Evolutionary conservation across 2,329 filamentous ascomycete genomes (phyloP), one percentile per base, ranked within the genome.

Genomic region (Passalora sequoiae): DNA sequence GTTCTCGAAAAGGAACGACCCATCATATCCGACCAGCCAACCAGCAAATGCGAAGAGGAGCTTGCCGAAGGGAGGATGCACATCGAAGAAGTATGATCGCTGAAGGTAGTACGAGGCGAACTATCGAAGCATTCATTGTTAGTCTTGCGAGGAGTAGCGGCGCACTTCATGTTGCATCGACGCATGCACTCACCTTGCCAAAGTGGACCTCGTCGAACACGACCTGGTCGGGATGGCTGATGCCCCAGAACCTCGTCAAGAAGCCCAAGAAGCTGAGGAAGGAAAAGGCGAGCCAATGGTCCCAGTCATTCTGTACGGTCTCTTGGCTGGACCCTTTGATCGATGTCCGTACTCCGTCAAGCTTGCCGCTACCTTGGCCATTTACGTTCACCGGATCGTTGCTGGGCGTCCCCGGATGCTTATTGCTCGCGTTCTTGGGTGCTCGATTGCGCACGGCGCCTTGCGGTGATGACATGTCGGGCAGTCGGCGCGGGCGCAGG

Each of bases 191-290:
- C 43, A 96, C 91, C 85, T 98, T 98, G 72, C 92, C 92, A 68
- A 98, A 98, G 71, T 98, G 92, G 45, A 98, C 92, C 69, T 98
- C 92, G 64, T 98, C 92, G 63, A 98, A 98, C 38, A 98, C 92
- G 43, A 98, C 92, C 72, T 97, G 86, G 63, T 94, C 83, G 12
- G 92, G 92, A 68, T 96, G 89, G 65, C 78, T 87, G 65, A 98
- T 96, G 51, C 89, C 89, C 80, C 86, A 97, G 74, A 98, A 98
- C 50, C 92, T 79, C 36, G 92, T 97, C 50, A 89, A 62, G 62
- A 98, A 97, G 38, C 88, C 91, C 54, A 96, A 71, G 20, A 80
- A 60, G 2, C 91, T 97, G 62, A 95, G 82, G 55, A 95, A 64
- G 22, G 69, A 67, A 47, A 96, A 77, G 49, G 81, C 86, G 53